These are phyloP conservation scores for Scleroderma citrinum DNA, from an alignment of 768 basidiomycete genomes.

Conservation along the genomic window DNA sequence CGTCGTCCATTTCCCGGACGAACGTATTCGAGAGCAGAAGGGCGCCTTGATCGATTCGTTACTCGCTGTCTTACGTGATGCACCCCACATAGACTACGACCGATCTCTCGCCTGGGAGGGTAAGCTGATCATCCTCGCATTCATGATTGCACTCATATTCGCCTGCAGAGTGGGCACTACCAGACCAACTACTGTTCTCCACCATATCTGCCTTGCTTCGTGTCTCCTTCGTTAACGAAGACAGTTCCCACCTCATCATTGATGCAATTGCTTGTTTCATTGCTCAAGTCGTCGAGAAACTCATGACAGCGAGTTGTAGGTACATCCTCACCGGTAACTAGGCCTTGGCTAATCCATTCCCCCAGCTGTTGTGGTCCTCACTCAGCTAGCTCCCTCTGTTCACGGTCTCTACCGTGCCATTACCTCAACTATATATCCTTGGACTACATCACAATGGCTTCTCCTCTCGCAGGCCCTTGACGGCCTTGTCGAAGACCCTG, in stretches of 20 bases:
- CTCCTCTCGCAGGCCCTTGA: conserved; percentile 47
- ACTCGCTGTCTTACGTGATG: conserved; percentile 61
- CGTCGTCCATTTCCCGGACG: conserved; percentile 55
- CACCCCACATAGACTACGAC: conserved; percentile 75
- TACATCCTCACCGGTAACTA: neutral
- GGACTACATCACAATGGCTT: conserved; percentile 65
- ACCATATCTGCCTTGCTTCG: conserved; percentile 72
- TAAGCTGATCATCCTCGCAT: conserved; percentile 24
- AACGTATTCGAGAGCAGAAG: conserved; percentile 44
- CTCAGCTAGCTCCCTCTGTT: conserved; percentile 72
- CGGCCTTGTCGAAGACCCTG: conserved; percentile 54
- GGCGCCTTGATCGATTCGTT: conserved; percentile 54
- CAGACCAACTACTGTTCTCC: conserved; percentile 78
- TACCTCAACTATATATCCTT: conserved; percentile 69
- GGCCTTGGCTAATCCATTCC: neutral
- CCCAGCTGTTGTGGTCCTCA: conserved; percentile 64
- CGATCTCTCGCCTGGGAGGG: conserved; percentile 76
- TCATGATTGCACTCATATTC: neutral
- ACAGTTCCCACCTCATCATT: conserved; percentile 46
- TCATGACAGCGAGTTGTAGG: conserved; percentile 52
- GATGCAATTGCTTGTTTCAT: conserved; percentile 61
- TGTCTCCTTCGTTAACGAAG: conserved; percentile 48
- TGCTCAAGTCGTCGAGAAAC: conserved; percentile 46
- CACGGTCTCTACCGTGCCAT: conserved; percentile 87
- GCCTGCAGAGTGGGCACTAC: conserved; percentile 73